Base-by-base conservation (phyloP, 1,284 basidiomycete species). In the Cutaneotrichosporon mucoides region DNA sequence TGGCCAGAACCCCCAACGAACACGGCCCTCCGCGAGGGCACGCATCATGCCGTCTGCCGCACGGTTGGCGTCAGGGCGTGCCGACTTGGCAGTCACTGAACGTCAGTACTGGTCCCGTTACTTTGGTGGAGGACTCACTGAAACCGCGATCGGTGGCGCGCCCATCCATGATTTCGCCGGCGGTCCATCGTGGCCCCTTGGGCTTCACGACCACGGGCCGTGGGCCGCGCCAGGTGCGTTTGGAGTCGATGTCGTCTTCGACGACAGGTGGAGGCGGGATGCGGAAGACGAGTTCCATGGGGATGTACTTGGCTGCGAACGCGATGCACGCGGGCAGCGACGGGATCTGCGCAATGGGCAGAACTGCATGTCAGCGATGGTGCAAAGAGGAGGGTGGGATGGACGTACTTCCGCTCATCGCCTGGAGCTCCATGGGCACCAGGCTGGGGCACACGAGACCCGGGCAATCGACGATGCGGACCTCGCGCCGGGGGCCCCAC, bases 271-370 rank as follows among this genome's bases (percentile, higher is more conserved):
- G 69, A 3, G 56, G 58, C 0, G 72, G 68, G 3, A 95, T 81
- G 2, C 77, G 79, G 57, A 88, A 82, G 24, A 92, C 83, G 9
- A 77, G 76, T 76, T 97, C 93, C 43, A 96, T 79, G 0, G 92
- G 91, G 16, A 95, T 79, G 49, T 88, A 81, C 55, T 83, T 80
- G 10, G 85, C 83, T 8, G 85, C 85, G 67, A 85, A 86, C 68
- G 88, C 79, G 38, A 90, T 83, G 69, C 88, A 92, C 16, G 86
- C 82, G 0, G 89, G 84, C 15, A 92, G 80, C 0, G 90, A 90
- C 37, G 90, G 87, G 57, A 94, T 86, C 66, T 87, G 88, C 16
- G 87, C 89, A 62, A 96, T 94, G 10, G 92, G 91, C n/a, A 95
- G 81, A 66, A 92, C 86, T 90, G 73, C 34, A 24, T 24, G 24